Conservation (phyloP, 2,329 filamentous ascomycete species). For the Arthrobotrys entomopaga region DNA sequence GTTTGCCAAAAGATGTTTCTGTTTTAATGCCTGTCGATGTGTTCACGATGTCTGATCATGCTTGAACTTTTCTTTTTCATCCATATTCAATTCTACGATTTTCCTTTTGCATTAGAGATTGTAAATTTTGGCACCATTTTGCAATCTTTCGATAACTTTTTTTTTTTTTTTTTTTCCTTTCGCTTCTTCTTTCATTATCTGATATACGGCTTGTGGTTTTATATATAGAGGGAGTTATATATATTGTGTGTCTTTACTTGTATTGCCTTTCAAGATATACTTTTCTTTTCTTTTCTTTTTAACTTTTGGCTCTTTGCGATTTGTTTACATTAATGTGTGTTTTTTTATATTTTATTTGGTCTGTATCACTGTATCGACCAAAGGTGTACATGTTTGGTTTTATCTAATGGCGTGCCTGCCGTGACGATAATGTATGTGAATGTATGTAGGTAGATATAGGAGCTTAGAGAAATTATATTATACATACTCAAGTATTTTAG, state of each 20-base stretch:
- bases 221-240: conserved; percentile 26
- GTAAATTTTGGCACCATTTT: not conserved
- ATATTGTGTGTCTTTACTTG: not conserved
- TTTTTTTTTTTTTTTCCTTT: conserved; percentile 2
- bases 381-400: too few relatives aligned
- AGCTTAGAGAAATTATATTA: too few relatives aligned
- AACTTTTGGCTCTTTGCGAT: too few relatives aligned
- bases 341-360: too few relatives aligned
- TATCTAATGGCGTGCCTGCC: too few relatives aligned
- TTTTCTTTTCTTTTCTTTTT: too few relatives aligned
- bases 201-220: conserved; percentile 25
- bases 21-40: conserved; percentile 43
- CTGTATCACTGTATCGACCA: too few relatives aligned
- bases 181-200: not conserved
- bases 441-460: too few relatives aligned
- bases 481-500: too few relatives aligned
- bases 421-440: too few relatives aligned
- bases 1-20: conserved; percentile 17
- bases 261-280: not conserved
- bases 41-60: conserved; percentile 32
- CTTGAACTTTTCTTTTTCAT: conserved; percentile 17
- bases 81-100: conserved; percentile 23
- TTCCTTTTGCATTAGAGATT: conserved; percentile 3
- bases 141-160: not conserved
- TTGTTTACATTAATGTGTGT: too few relatives aligned